Percentiles rank a stretch among this genome's conserved stretches.
phyloP scores from a whole-genome alignment of 2,329 filamentous ascomycete species.

The Xylariaceae sp. region DNA sequence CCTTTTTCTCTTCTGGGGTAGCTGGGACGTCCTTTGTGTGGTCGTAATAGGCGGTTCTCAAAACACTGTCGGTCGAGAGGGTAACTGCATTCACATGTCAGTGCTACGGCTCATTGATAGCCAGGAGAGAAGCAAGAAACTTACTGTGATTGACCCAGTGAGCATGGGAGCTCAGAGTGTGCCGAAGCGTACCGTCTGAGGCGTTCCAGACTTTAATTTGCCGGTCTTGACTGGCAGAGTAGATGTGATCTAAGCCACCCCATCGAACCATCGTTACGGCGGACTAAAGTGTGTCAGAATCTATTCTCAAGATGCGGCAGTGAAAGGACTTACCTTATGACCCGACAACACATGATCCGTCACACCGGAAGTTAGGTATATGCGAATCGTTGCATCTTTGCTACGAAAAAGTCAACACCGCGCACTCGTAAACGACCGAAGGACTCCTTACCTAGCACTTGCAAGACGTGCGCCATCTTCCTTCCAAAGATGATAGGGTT shows the following conservation, averaged over 20 bases:
- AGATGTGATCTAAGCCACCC: constrained; percentile 84
- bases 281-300: constrained; percentile 42
- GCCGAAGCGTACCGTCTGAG: constrained; percentile 68
- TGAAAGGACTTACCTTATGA: constrained; percentile 50
- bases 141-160: constrained; percentile 85
- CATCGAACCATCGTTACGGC: constrained; percentile 88
- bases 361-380: constrained; percentile 76
- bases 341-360: constrained; percentile 81
- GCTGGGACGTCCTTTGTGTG: constrained; percentile 65
- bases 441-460: constrained; percentile 44
- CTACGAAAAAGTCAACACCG: constrained; percentile 42
- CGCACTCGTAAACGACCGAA: background rate
- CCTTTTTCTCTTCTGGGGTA: constrained; percentile 63
- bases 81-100: constrained; percentile 46
- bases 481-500: constrained; percentile 81
- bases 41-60: constrained; percentile 82
- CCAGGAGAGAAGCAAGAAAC: constrained; percentile 1
- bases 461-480: constrained; percentile 72
- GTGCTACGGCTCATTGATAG: background rate
- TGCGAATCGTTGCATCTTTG: constrained; percentile 80
- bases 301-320: background rate
- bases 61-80: constrained; percentile 83
- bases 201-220: constrained; percentile 74
- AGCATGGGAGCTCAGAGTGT: constrained; percentile 75
- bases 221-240: constrained; percentile 82